Conservation (phyloP, 768 basidiomycete genomes). For the Boletus insuetus region DNA sequence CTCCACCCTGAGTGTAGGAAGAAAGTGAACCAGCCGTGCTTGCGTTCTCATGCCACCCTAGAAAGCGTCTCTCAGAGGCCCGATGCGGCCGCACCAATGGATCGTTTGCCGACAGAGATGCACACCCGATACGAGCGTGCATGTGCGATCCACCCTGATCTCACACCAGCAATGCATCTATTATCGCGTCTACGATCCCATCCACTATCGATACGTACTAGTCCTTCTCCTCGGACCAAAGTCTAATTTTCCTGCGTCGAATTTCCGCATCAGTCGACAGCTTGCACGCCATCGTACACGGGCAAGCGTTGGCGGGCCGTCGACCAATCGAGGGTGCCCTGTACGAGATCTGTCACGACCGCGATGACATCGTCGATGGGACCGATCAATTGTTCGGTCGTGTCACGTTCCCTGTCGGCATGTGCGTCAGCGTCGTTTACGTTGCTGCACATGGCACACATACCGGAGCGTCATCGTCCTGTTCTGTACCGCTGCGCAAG, state of each 20-base stretch:
- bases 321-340: conserved; percentile 74
- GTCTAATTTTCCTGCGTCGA: background rate
- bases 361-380: conserved; percentile 83
- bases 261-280: conserved; percentile 45
- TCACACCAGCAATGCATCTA: background rate
- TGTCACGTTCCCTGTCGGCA: conserved; percentile 79
- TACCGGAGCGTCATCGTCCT: conserved; percentile 92
- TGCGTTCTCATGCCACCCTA: no score
- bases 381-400: conserved; percentile 90
- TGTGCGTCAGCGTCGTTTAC: background rate
- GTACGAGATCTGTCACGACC: conserved; percentile 74
- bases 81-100: no score
- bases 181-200: background rate
- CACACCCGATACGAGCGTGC: no score
- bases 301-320: conserved; percentile 69
- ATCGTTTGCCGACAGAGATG: no score
- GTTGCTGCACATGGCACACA: conserved; percentile 28
- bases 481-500: conserved; percentile 73
- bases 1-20: no score
- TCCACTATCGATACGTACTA: background rate
- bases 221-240: conserved; percentile 16
- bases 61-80: no score
- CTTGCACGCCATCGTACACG: conserved; percentile 88
- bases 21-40: no score
- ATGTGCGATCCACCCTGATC: background rate